phyloP scores from a whole-genome alignment of 768 basidiomycete genomes.

The Tubosaeta sp. region DNA sequence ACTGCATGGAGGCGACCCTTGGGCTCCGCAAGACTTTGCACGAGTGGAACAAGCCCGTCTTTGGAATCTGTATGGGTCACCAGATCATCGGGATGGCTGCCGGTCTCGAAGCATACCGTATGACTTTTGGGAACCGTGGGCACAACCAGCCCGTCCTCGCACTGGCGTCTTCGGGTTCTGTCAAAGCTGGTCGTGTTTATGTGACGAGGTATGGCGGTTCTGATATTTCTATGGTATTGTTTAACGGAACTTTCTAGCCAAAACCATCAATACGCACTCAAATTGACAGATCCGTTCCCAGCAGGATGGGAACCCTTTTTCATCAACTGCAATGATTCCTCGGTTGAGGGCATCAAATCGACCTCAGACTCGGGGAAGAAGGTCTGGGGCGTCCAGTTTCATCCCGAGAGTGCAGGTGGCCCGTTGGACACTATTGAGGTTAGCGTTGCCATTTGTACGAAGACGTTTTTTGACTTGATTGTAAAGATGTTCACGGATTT shows the following conservation, averaged over 20 bases:
- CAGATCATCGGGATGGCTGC: constrained; percentile 98
- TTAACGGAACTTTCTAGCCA: constrained; percentile 44
- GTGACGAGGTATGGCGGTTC: constrained; percentile 62
- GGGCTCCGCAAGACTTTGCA: constrained; percentile 75
- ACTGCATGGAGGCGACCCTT: constrained; percentile 80
- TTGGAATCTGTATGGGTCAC: constrained; percentile 99
- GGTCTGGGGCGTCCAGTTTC: constrained; percentile 99
- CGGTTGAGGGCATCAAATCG: constrained; percentile 97
- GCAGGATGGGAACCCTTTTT: constrained; percentile 98
- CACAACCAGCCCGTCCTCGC: constrained; percentile 99
- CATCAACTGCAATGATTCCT: constrained; percentile 99
- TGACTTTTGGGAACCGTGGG: constrained; percentile 99
- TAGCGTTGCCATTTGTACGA: constrained; percentile 15
- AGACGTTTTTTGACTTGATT: neutral
- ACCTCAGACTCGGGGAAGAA: constrained; percentile 84
- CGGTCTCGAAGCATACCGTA: constrained; percentile 92
- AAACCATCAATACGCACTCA: constrained; percentile 99
- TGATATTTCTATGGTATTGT: neutral
- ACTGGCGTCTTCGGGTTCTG: constrained; percentile 86
- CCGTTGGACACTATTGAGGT: constrained; percentile 98
- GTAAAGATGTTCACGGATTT: constrained; percentile 92
- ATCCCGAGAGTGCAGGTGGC: constrained; percentile 98
- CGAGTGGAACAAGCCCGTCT: constrained; percentile 92
- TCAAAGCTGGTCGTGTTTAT: constrained; percentile 94
- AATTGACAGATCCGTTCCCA: constrained; percentile 92